Percentiles rank a stretch among this genome's conserved stretches.
These are phyloP conservation scores for Thuidium tamariscinum DNA, from an alignment of 225 moss, liverwort and hornwort genomes.

Conservation along the genomic window DNA sequence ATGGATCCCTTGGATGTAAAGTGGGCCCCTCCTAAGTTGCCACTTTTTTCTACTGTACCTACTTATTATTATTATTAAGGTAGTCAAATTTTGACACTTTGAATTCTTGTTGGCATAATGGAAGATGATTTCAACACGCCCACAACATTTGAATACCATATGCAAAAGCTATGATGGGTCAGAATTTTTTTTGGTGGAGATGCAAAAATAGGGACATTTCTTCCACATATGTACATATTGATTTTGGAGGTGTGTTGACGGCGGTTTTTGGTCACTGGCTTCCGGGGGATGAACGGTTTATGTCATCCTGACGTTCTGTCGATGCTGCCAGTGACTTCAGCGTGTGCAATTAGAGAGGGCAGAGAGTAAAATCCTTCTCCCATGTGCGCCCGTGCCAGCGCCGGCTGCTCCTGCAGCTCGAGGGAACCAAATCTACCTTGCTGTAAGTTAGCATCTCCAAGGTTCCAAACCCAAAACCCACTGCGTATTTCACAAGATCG, in stretches of 20 bases:
- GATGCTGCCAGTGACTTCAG: not conserved
- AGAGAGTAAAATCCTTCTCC: too few species aligned
- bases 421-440: too few species aligned
- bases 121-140: not conserved
- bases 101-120: not conserved
- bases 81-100: not conserved
- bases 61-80: accelerated
- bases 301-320: not conserved
- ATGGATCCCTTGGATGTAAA: accelerated
- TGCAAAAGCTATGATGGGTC: not conserved
- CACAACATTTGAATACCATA: not conserved
- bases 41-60: not conserved
- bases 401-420: not conserved
- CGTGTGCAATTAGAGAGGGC: not conserved
- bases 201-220: not conserved
- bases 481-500: not conserved
- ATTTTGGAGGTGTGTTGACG: not conserved
- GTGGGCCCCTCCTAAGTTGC: accelerated
- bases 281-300: too few species aligned
- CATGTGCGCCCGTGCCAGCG: not conserved
- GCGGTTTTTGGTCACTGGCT: not conserved
- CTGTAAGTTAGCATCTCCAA: not conserved
- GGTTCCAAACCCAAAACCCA: not conserved
- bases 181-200: not conserved
- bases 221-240: not conserved